Base-by-base conservation (phyloP, 148 eudicot genomes). In the Amaranthus cruentus region DNA sequence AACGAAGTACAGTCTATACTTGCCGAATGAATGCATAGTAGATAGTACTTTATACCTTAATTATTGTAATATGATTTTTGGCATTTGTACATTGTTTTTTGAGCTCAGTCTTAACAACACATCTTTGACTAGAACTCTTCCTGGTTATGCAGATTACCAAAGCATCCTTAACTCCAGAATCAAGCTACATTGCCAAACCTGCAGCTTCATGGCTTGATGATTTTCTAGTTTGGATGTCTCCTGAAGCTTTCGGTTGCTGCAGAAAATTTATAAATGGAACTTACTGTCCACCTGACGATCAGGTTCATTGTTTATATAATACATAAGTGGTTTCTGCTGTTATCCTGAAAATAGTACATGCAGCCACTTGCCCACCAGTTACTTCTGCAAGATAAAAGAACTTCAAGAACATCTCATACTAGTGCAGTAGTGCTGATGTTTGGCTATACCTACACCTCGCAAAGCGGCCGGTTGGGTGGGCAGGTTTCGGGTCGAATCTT, bases 141-240 rank as follows among this genome's bases (percentile, higher is more conserved):
- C 66, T 74, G 67, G 62, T 78, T 49, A 7, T 82, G 78, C 85
- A 96, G 99, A 96, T 96, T 71, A 78, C 92, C 51, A 88, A 83
- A 86, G 97, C 91, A 60, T 89, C 99, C 55, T 79, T 86, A 61
- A 76, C 71, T 53, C 96, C 99, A 55, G 88, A 90, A 60, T 87
- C 97, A 66, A 96, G 95, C 66, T 96, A 87, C 81, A 89, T 96
- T 73, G 94, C 99, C 66, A 96, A 92, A 87, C 97, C 97, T 55
- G 97, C 99, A 72, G 96, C 97, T 71, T 96, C 99, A 58, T 96
- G 99, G 99, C 93, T 96, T 80, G 99, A 96, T 81, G 99, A 96
- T 83, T 92, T 85, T 83, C 92, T 96, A 76, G 97, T 96, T 60
- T 96, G 99, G 99, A 67, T 96, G 61, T 92, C 97, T 83, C 97